Evolutionary conservation across 2,329 filamentous ascomycete species (phyloP).

Genomic region (Claviceps cyperi): DNA sequence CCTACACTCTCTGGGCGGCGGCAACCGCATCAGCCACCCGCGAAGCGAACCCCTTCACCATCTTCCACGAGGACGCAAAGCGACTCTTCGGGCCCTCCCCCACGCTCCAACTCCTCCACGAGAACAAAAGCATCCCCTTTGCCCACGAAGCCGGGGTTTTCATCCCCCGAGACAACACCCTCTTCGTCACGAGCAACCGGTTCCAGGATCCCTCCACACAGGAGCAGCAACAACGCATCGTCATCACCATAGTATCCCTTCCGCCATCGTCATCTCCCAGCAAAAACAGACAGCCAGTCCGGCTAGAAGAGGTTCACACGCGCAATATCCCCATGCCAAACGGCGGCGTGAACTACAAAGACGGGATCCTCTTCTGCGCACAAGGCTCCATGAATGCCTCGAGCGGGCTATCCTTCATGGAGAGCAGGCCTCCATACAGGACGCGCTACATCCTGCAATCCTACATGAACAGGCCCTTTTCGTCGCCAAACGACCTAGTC

Average conservation of each 20-base stretch:
- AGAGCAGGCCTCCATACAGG: constrained; percentile 16
- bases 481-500: constrained; percentile 34
- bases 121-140: constrained; percentile 27
- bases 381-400: constrained; percentile 18
- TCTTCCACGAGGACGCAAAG: constrained; percentile 7
- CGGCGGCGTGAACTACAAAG: constrained; percentile 31
- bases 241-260: constrained; percentile 16
- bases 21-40: neutral
- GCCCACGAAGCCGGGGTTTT: constrained; percentile 33
- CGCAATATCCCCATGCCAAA: constrained; percentile 29
- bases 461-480: constrained; percentile 31
- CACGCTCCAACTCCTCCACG: constrained; percentile 21
- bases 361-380: constrained; percentile 25
- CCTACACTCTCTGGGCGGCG: neutral
- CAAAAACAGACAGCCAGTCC: constrained; percentile 1
- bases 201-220: constrained; percentile 10
- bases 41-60: neutral
- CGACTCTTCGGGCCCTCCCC: constrained; percentile 21
- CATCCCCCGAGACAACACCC: constrained; percentile 13
- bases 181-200: constrained; percentile 22
- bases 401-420: constrained; percentile 20
- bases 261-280: neutral
- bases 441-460: constrained; percentile 19
- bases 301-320: constrained; percentile 19
- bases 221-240: constrained; percentile 11